phyloP scores from a whole-genome alignment of 176 grass and related monocot genomes.

The Musa acuminata region DNA sequence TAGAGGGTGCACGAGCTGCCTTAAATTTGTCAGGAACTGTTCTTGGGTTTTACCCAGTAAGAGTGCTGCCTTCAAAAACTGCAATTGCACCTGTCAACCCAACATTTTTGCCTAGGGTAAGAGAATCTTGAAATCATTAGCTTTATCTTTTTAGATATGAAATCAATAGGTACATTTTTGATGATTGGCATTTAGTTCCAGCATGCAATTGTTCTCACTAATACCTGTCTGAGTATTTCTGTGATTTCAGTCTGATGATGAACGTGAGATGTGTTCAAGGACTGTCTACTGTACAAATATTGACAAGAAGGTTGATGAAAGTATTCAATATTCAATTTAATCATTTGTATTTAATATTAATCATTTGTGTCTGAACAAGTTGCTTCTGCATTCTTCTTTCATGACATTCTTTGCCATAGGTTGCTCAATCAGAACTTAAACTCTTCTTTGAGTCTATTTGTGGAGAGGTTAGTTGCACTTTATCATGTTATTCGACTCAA shows the following conservation, averaged over 20 bases:
- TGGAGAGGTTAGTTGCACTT: conserved; percentile 51
- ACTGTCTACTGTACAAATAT: conserved; percentile 99
- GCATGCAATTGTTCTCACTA: not conserved
- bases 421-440: conserved; percentile 95
- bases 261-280: conserved; percentile 98
- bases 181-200: not conserved
- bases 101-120: conserved; percentile 86
- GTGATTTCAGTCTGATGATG: conserved; percentile 75
- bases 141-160: not conserved
- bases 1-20: conserved; percentile 78
- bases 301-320: conserved; percentile 82
- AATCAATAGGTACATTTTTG: not conserved
- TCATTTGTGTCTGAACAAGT: conserved; percentile 24
- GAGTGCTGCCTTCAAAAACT: conserved; percentile 95
- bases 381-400: conserved; percentile 6
- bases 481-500: conserved; percentile 8
- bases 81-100: conserved; percentile 97
- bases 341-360: not conserved
- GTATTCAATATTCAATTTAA: conserved; percentile 9
- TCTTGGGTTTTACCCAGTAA: conserved; percentile 94
- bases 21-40: conserved; percentile 88
- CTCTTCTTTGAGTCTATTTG: conserved; percentile 96
- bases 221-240: conserved; percentile 1
- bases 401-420: conserved; percentile 36
- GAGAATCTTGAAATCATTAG: not conserved